Evolutionary conservation across 495 filamentous ascomycete species (phyloP).

Genomic region (Lasiosphaeris hirsuta): DNA sequence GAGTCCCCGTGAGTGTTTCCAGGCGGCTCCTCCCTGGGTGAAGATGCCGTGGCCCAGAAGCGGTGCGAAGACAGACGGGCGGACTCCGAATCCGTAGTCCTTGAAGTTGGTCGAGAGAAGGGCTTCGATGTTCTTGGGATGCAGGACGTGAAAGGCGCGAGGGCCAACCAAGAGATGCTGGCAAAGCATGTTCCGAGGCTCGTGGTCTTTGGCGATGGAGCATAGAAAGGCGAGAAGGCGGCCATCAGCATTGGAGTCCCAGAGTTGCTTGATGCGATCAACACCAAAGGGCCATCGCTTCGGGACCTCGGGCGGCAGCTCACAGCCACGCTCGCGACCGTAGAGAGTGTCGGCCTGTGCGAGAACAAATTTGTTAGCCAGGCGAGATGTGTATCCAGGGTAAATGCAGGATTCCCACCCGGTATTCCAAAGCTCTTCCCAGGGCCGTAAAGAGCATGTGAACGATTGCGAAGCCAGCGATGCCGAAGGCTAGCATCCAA

Average conservation of each 20-base stretch:
- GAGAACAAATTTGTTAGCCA: background rate
- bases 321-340: constrained; percentile 23
- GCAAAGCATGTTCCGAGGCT: constrained; percentile 30
- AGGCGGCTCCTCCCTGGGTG: constrained; percentile 32
- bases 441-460: too few species aligned
- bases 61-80: constrained; percentile 31
- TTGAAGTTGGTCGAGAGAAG: constrained; percentile 39
- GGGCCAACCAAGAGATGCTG: constrained; percentile 33
- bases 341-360: background rate
- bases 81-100: constrained; percentile 34
- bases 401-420: too few species aligned
- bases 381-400: too few species aligned
- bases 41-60: constrained; percentile 35
- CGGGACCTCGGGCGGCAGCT: constrained; percentile 30
- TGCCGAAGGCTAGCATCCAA: too few species aligned
- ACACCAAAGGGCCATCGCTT: constrained; percentile 41
- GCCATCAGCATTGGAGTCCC: constrained; percentile 31
- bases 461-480: too few species aligned
- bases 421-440: too few species aligned
- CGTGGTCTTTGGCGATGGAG: constrained; percentile 33
- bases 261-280: constrained; percentile 37
- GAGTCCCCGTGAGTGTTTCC: constrained; percentile 24
- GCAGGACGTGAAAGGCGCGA: constrained; percentile 31
- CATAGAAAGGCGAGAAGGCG: constrained; percentile 35
- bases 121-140: constrained; percentile 36